A percentile compares a stretch with the other conserved stretches of the same genome.
Evolutionary conservation across 1,139 yeast species (phyloP).

Genomic region (Candida sp.): DNA sequence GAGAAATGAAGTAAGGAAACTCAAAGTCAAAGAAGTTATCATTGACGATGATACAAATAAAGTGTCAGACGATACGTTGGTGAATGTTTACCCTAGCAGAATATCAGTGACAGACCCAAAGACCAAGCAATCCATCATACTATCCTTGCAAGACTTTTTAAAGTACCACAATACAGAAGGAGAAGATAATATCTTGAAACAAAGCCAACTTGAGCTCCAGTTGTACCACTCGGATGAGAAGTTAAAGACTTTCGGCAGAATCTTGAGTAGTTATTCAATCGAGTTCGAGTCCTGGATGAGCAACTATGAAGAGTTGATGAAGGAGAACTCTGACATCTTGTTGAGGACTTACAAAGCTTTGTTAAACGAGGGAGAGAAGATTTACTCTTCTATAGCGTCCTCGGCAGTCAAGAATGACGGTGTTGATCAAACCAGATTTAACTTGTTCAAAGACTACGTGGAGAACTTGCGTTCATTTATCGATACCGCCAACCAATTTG

Average conservation of each 20-base stretch:
- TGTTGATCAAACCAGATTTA: slow-evolving; percentile 19
- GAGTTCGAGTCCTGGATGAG: slow-evolving; percentile 57
- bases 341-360: slow-evolving; percentile 50
- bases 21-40: slow-evolving; percentile 35
- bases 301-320: slow-evolving; percentile 46
- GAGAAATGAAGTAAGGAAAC: slow-evolving; percentile 38
- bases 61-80: slow-evolving; percentile 56
- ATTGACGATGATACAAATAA: slow-evolving; percentile 32
- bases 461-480: slow-evolving; percentile 49
- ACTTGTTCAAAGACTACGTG: slow-evolving; percentile 23
- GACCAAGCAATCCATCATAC: slow-evolving; percentile 31
- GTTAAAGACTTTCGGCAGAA: slow-evolving; percentile 37
- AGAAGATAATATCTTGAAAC: slow-evolving; percentile 7
- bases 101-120: slow-evolving; percentile 39
- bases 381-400: slow-evolving; percentile 35
- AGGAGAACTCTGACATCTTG: slow-evolving; percentile 47
- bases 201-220: slow-evolving; percentile 43
- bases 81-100: slow-evolving; percentile 56
- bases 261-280: slow-evolving; percentile 40
- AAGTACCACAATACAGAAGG: slow-evolving; percentile 19
- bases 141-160: slow-evolving; percentile 52
- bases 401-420: slow-evolving; percentile 18
- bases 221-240: slow-evolving; percentile 56
- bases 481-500: slow-evolving; percentile 51
- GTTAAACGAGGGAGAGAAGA: slow-evolving; percentile 59